Conservation (phyloP, 2,329 filamentous ascomycete genomes). For the Dothidotthia symphoricarpi region DNA sequence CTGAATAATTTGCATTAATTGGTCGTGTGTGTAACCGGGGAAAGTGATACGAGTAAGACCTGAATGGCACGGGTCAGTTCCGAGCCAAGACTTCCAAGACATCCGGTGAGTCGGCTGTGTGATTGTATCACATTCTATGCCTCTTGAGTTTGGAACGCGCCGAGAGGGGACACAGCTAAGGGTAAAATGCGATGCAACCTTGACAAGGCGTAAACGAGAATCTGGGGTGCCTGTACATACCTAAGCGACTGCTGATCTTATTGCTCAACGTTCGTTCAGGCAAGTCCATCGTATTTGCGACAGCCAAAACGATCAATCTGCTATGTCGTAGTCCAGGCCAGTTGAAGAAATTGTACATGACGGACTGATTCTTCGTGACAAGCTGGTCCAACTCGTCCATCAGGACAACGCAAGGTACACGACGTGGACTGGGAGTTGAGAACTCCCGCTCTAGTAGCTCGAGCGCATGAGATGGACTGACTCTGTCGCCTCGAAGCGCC, state of each 20-base stretch:
- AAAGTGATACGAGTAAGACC: constrained; percentile 93
- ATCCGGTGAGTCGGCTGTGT: constrained; percentile 7
- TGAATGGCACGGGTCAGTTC: constrained; percentile 13
- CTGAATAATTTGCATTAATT: constrained; percentile 95
- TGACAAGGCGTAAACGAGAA: constrained; percentile 17
- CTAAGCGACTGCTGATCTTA: constrained; percentile 85
- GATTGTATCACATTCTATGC: too few species aligned
- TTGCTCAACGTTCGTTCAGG: constrained; percentile 95
- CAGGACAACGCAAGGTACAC: constrained; percentile 91
- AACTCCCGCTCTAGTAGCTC: constrained; percentile 92
- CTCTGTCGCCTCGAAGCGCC: constrained; percentile 86
- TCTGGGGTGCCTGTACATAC: constrained; percentile 32
- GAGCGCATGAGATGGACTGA: constrained; percentile 86
- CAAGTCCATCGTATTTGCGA: constrained; percentile 98
- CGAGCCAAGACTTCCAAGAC: constrained; percentile 8
- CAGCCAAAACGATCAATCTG: constrained; percentile 89
- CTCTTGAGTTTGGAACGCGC: constrained; percentile 14
- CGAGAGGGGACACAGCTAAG: constrained; percentile 7
- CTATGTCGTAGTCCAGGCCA: constrained; percentile 93
- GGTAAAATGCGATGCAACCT: constrained; percentile 6
- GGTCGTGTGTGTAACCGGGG: constrained; percentile 93
- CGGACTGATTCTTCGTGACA: constrained; percentile 97
- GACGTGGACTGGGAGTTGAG: constrained; percentile 80
- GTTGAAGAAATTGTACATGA: constrained; percentile 99
- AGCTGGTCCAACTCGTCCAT: constrained; percentile 99